Evolutionary conservation across 1,139 yeast species (phyloP).

Genomic region (Saccharomyces hybrid): DNA sequence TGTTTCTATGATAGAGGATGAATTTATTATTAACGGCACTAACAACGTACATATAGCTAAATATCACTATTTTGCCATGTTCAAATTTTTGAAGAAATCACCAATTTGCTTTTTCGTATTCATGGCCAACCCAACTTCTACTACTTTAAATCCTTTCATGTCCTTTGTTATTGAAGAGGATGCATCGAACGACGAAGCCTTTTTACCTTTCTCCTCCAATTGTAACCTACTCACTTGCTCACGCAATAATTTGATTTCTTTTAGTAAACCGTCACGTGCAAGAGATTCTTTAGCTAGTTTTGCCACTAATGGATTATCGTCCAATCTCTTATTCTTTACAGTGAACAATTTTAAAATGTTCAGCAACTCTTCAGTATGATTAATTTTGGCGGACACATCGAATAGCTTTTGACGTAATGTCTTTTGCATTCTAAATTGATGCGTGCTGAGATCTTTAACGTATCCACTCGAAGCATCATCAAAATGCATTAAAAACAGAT

Average conservation of each 20-base stretch:
- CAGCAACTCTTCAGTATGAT: constrained; percentile 12
- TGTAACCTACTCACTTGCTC: constrained; percentile 2
- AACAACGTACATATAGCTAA: neutral
- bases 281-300: constrained; percentile 12
- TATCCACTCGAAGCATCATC: constrained; percentile 7
- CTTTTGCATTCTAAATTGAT: constrained; percentile 17
- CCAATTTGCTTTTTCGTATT: constrained; percentile 24
- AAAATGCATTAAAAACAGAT: constrained; percentile 9
- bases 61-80: constrained; percentile 11
- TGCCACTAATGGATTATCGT: constrained; percentile 14
- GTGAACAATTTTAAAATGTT: constrained; percentile 19
- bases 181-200: constrained; percentile 4
- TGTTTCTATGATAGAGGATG: neutral
- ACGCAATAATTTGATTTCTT: constrained; percentile 15
- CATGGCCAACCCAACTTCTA: constrained; percentile 22
- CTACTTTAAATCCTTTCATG: constrained; percentile 12
- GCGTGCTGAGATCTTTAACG: constrained; percentile 15
- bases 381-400: constrained; percentile 8
- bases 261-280: constrained; percentile 12
- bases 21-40: neutral
- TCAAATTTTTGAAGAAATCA: constrained; percentile 18
- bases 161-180: neutral
- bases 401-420: constrained; percentile 18
- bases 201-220: constrained; percentile 5
- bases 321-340: constrained; percentile 9